Base-by-base conservation (phyloP, 1,284 basidiomycete genomes). In the Sparassis latifolia region DNA sequence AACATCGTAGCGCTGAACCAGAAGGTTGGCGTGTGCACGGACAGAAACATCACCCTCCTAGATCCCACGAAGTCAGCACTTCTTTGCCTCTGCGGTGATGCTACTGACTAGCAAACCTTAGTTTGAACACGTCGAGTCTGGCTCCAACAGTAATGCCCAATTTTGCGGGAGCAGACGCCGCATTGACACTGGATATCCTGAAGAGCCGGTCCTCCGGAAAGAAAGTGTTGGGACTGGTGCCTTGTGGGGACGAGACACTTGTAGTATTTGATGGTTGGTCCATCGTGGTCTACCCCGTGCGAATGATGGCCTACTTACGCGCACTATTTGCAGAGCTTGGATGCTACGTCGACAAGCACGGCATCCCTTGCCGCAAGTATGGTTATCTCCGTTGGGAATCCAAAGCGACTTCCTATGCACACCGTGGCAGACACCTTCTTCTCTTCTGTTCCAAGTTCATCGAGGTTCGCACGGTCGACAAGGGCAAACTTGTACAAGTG, bases 301-400 rank as follows among this genome's bases (percentile, higher is more conserved):
- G 28, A 33, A 28, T 5, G 9, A 42, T 44, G 7, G 10, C 32
- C 6, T 12, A 30, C 29, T 10, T 10, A 33, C 39, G 33, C 30
- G 33, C n/a, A 27, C 47, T 1, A 33, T 35, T 42, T 6, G 7
- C 54, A 74, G 74, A 72, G 32, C 62, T 89, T 38, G 89, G 86
- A 10, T 87, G 79, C 59, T 90, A 86, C 63, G 78, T 89, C 58
- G 78, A 82, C 50, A 82, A 80, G 50, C 74, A 81, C 55, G 89
- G 89, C 4, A 62, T 70, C 3, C 86, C 86, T 2, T 71, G 69
- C 10, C 83, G 86, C 39, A 73, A 73, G 39, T 74, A 71, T 7
- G 74, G 76, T 1, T 88, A 79, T 61, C 77, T 90, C 51, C 82
- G 79, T 48, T 91, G 88, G 88, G 88, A 91, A 67, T 76, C 75